Conservation (phyloP, 1,284 basidiomycete species). For the Porogramme epimiltina region DNA sequence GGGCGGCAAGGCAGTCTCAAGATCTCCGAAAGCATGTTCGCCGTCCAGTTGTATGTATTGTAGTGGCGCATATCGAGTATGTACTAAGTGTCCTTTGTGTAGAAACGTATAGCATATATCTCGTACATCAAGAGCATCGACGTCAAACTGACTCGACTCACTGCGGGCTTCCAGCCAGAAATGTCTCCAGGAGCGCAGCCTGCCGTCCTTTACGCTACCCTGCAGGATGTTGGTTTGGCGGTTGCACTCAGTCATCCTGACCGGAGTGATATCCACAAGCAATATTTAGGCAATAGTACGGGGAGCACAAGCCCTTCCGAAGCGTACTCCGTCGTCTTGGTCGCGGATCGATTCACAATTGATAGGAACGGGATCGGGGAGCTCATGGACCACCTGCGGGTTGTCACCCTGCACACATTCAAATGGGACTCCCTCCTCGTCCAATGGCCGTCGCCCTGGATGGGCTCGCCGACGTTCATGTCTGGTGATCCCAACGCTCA, state of each 20-base stretch:
- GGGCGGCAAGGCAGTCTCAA: constrained; percentile 20
- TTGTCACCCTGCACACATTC: constrained; percentile 48
- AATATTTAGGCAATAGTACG: constrained; percentile 51
- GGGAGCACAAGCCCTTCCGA: constrained; percentile 44
- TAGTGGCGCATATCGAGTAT: too few relatives aligned
- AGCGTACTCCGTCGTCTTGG: constrained; percentile 47
- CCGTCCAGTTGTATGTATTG: constrained; percentile 5
- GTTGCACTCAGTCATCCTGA: constrained; percentile 50
- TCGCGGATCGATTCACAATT: constrained; percentile 38
- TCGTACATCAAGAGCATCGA: constrained; percentile 31
- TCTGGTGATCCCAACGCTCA: constrained; percentile 62
- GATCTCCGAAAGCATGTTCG: constrained; percentile 11
- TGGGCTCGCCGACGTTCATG: constrained; percentile 48
- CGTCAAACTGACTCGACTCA: constrained; percentile 27
- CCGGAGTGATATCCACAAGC: constrained; percentile 46
- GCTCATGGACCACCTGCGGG: constrained; percentile 35
- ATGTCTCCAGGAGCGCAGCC: constrained; percentile 10
- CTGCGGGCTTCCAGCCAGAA: constrained; percentile 22
- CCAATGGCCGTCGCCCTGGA: constrained; percentile 62
- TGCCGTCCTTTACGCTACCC: constrained; percentile 42
- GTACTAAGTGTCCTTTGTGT: background rate
- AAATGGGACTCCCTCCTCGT: constrained; percentile 48
- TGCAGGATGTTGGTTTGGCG: constrained; percentile 41
- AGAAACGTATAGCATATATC: constrained; percentile 26
- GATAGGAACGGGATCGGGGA: constrained; percentile 31